Evolutionary conservation across 768 basidiomycete species (phyloP).

Genomic region (Scleroderma bovista): DNA sequence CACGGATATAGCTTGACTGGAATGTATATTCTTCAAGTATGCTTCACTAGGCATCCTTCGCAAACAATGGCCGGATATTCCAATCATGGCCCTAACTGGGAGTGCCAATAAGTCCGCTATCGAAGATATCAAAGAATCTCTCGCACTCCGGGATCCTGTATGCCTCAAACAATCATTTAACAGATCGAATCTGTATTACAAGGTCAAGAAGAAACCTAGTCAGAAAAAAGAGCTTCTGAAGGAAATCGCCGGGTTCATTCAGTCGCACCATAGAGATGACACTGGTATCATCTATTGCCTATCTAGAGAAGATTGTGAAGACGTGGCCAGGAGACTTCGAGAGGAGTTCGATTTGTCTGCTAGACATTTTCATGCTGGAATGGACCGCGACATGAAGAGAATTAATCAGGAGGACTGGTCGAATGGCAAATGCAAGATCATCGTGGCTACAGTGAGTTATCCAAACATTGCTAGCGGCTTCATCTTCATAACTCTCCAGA

Average conservation of each 20-base stretch:
- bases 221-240: slow-evolving; percentile 39
- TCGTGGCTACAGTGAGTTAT: slow-evolving; percentile 81
- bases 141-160: slow-evolving; percentile 56
- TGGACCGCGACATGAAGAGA: slow-evolving; percentile 58
- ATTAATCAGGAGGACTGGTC: slow-evolving; percentile 70
- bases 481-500: slow-evolving; percentile 37
- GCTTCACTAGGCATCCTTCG: slow-evolving; percentile 62
- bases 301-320: slow-evolving; percentile 70
- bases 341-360: slow-evolving; percentile 55
- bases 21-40: slow-evolving; percentile 32
- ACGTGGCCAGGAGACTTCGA: slow-evolving; percentile 63
- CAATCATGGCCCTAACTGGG: slow-evolving; percentile 95
- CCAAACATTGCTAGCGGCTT: background rate
- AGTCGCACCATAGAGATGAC: slow-evolving; percentile 45
- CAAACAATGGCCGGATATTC: slow-evolving; percentile 67
- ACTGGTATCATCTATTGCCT: slow-evolving; percentile 86
- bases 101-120: slow-evolving; percentile 81
- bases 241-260: slow-evolving; percentile 68
- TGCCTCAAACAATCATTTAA: slow-evolving; percentile 83
- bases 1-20: slow-evolving; percentile 5
- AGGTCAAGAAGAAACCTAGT: slow-evolving; percentile 46
- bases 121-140: slow-evolving; percentile 69
- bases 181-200: slow-evolving; percentile 84
- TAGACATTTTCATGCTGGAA: slow-evolving; percentile 81
- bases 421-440: slow-evolving; percentile 62